Evolutionary conservation across 129 eudicot species (phyloP).

Genomic region (Escallonia rubra): DNA sequence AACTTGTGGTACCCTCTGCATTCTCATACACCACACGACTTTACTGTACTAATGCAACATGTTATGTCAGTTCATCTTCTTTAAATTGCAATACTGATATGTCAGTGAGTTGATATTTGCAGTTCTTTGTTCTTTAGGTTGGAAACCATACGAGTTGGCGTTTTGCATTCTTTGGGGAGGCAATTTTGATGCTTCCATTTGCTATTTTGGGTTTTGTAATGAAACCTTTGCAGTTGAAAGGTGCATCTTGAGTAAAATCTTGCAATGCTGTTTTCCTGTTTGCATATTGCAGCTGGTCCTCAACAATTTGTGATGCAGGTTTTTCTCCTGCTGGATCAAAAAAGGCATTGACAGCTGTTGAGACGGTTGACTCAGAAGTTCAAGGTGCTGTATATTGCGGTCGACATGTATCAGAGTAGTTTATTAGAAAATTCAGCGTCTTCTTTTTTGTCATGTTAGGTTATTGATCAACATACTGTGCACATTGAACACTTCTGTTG

Average conservation of each 20-base stretch:
- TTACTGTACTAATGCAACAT: neutral
- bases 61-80: neutral
- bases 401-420: neutral
- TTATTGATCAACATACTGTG: no score
- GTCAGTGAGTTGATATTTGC: neutral
- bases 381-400: conserved; percentile 41
- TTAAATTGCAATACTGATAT: no score
- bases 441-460: neutral
- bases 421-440: neutral
- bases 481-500: neutral
- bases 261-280: neutral
- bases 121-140: conserved; percentile 40
- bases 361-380: conserved; percentile 40
- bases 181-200: conserved; percentile 83
- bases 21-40: neutral
- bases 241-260: conserved; percentile 24
- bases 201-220: conserved; percentile 76
- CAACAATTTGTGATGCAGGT: conserved; percentile 37
- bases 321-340: conserved; percentile 53
- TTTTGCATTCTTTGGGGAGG: conserved; percentile 80
- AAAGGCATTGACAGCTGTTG: conserved; percentile 29
- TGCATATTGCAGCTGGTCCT: conserved; percentile 3
- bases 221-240: conserved; percentile 93
- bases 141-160: conserved; percentile 64
- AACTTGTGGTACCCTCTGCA: neutral